Conservation (phyloP, 108 stramenopile species). For the Cyclotella baltica region DNA sequence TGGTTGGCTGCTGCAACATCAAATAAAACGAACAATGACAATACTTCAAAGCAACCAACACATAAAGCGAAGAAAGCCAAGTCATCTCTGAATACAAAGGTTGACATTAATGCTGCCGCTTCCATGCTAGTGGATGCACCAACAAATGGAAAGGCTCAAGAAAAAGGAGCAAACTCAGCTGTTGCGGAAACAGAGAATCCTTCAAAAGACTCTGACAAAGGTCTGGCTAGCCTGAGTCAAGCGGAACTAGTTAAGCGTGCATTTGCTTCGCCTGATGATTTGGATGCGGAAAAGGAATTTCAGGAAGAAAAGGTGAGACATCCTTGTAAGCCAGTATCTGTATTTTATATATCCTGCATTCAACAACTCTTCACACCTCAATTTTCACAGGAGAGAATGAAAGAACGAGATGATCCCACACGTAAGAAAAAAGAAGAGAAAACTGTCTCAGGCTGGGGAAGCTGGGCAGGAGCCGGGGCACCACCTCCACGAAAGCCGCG, state of each 20-base stretch:
- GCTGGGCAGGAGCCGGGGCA: conserved; percentile 89
- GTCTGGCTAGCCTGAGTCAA: conserved; percentile 65
- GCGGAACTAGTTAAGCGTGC: conserved; percentile 92
- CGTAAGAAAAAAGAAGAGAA: conserved; percentile 66
- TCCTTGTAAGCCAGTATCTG: background rate
- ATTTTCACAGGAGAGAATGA: conserved; percentile 53
- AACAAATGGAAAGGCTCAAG: conserved; percentile 5
- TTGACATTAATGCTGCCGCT: conserved; percentile 52
- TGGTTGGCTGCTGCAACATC: conserved; percentile 31
- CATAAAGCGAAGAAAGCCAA: conserved; percentile 18
- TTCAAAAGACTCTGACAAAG: conserved; percentile 3
- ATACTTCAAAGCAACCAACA: background rate
- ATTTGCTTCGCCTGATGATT: conserved; percentile 87
- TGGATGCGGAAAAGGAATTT: conserved; percentile 91
- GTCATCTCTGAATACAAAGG: conserved; percentile 14
- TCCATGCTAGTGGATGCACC: conserved; percentile 49
- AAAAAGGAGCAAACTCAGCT: conserved; percentile 19
- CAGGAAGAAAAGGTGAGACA: conserved; percentile 78
- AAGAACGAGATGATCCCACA: conserved; percentile 79
- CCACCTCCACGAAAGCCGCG: conserved; percentile 71
- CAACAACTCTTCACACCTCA: background rate
- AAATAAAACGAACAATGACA: background rate
- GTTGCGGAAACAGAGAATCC: conserved; percentile 3
- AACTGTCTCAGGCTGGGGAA: conserved; percentile 85
- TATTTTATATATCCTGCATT: background rate